phyloP scores from a whole-genome alignment of 2,329 filamentous ascomycete genomes.

The Aspergillus brunneoviolaceus region DNA sequence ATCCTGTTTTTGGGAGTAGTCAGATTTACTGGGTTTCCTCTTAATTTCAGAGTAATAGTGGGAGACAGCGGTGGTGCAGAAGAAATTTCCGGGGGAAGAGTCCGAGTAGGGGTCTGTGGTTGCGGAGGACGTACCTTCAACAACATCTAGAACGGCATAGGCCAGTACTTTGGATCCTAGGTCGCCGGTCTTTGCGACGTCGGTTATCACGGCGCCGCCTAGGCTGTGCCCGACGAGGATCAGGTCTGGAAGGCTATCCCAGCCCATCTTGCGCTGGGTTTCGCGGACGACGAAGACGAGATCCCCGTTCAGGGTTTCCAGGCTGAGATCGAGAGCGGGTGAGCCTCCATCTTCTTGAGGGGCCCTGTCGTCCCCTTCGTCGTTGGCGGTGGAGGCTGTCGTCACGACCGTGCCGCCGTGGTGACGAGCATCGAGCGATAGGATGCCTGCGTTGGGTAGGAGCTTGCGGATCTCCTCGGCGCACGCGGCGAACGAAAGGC shows the following conservation, averaged over 20 bases:
- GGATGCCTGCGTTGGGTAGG: conserved; percentile 75
- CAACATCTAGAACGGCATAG: conserved; percentile 89
- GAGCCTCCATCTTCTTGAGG: conserved; percentile 19
- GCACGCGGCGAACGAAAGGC: conserved; percentile 84
- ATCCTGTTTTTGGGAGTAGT: conserved; percentile 50
- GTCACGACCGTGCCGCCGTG: conserved; percentile 67
- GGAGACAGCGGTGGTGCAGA: too few relatives aligned
- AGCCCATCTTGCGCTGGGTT: conserved; percentile 67
- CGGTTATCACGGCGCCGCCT: conserved; percentile 85
- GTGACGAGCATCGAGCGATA: conserved; percentile 81
- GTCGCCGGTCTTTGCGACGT: conserved; percentile 68
- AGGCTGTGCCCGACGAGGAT: conserved; percentile 89
- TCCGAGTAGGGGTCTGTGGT: too few relatives aligned
- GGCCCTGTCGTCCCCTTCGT: conserved; percentile 6
- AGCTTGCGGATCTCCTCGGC: conserved; percentile 73
- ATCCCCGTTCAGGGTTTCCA: conserved; percentile 72
- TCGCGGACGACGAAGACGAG: conserved; percentile 67
- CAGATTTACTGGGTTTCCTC: neutral
- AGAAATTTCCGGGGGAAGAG: too few relatives aligned
- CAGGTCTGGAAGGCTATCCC: conserved; percentile 70
- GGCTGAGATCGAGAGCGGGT: conserved; percentile 62
- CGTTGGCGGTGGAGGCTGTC: neutral
- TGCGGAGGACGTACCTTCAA: conserved; percentile 60
- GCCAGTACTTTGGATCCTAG: conserved; percentile 72
- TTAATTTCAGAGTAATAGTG: too few relatives aligned